These are phyloP conservation scores for Gossypium schwendimanii DNA, from an alignment of 441 rosid species.

Conservation along the genomic window DNA sequence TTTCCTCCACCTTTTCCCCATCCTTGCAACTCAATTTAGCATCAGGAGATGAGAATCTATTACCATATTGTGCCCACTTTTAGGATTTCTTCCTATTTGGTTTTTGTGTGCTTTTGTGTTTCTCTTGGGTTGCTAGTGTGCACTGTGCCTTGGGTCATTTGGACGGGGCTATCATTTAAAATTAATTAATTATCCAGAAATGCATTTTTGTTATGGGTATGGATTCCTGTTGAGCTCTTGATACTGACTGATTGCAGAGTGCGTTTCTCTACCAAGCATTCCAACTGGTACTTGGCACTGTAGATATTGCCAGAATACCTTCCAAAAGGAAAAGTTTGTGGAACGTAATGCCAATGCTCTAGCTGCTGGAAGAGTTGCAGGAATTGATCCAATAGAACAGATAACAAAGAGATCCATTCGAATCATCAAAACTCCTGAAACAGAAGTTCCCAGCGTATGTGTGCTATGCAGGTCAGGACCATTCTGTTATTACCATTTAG, in stretches of 20 bases:
- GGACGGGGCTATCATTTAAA: background rate
- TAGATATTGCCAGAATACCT: conserved; percentile 52
- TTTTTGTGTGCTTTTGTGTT: background rate
- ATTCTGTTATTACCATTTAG: background rate
- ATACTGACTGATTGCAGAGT: conserved; percentile 33
- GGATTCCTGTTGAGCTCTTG: background rate
- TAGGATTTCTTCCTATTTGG: background rate
- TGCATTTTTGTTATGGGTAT: background rate
- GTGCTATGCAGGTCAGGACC: conserved; percentile 69
- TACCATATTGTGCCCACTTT: background rate
- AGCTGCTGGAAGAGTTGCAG: conserved; percentile 86
- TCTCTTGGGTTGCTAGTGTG: background rate
- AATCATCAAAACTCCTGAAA: conserved; percentile 53
- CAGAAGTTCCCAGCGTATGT: conserved; percentile 67
- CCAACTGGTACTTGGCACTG: conserved; percentile 77
- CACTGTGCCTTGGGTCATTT: background rate
- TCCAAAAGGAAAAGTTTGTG: conserved; percentile 60
- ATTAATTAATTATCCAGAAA: background rate
- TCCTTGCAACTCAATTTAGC: background rate
- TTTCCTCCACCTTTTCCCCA: background rate
- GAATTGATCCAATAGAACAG: conserved; percentile 79
- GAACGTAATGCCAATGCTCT: conserved; percentile 68
- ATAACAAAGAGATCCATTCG: conserved; percentile 81
- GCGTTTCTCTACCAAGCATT: conserved; percentile 43
- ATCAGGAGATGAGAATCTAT: background rate